Evolutionary conservation across 2,329 filamentous ascomycete species (phyloP).

Genomic region (Incumbomyces lentus): DNA sequence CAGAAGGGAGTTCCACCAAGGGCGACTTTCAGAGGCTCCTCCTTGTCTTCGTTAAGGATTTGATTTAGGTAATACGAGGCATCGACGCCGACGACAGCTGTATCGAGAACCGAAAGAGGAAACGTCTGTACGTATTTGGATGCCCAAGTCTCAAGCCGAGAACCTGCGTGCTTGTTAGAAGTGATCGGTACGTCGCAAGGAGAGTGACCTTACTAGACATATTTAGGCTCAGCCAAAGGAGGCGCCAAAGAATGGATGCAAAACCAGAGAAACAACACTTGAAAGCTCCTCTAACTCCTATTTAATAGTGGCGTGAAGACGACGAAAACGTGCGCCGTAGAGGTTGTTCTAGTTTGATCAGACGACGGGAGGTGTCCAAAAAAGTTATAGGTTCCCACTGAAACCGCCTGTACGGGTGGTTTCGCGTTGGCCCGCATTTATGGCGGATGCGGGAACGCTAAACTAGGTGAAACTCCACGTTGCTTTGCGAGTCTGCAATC

Average conservation of each 20-base stretch:
- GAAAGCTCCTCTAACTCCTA: neutral
- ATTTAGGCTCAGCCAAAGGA: neutral
- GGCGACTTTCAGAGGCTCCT: constrained; percentile 81
- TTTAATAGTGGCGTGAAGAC: neutral
- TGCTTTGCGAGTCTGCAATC: no score
- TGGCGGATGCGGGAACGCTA: neutral
- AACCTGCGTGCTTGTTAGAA: constrained; percentile 27
- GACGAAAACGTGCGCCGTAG: neutral
- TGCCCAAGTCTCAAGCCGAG: constrained; percentile 48
- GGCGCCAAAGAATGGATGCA: neutral
- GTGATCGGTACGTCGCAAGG: neutral
- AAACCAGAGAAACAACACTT: neutral
- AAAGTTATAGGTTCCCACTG: no score
- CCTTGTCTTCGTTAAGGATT: constrained; percentile 61
- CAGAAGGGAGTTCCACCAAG: constrained; percentile 79
- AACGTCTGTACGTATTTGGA: constrained; percentile 45
- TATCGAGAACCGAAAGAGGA: constrained; percentile 60
- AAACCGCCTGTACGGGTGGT: no score
- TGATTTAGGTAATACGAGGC: constrained; percentile 79
- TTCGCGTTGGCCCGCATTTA: no score
- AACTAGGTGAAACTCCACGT: neutral
- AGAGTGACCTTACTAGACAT: constrained; percentile 14
- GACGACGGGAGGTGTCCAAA: no score
- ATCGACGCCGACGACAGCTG: constrained; percentile 71
- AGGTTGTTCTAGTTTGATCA: no score